A percentile compares a stretch with the other conserved stretches of the same genome.
Evolutionary conservation across 1,284 basidiomycete genomes (phyloP).

Genomic region (Volvariella volvacea): DNA sequence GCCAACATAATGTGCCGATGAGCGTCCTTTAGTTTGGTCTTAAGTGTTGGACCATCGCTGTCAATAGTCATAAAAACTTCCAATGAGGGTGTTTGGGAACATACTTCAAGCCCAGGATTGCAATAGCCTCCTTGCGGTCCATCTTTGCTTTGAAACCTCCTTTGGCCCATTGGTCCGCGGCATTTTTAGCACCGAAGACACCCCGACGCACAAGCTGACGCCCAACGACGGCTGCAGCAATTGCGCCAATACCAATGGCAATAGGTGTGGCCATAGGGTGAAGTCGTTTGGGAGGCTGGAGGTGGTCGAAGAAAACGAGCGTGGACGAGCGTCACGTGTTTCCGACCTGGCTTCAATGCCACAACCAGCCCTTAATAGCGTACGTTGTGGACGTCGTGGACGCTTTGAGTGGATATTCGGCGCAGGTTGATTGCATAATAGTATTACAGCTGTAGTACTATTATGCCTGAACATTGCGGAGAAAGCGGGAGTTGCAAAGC

Average conservation of each 20-base stretch:
- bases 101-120: conserved; percentile 88
- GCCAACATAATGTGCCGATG: conserved; percentile 91
- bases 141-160: conserved; percentile 96
- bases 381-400: too few relatives aligned
- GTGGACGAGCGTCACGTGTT: too few relatives aligned
- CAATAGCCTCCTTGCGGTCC: conserved; percentile 91
- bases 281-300: background rate
- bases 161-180: conserved; percentile 82
- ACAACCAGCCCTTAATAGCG: too few relatives aligned
- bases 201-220: conserved; percentile 60
- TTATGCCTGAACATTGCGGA: too few relatives aligned
- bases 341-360: too few relatives aligned
- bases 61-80: conserved; percentile 7
- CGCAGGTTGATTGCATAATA: too few relatives aligned
- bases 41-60: conserved; percentile 72
- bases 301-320: background rate
- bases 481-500: too few relatives aligned
- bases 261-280: conserved; percentile 64
- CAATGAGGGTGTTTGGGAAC: conserved; percentile 25
- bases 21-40: conserved; percentile 79
- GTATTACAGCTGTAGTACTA: too few relatives aligned
- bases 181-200: conserved; percentile 48
- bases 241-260: conserved; percentile 71
- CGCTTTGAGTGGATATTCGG: too few relatives aligned
- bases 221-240: conserved; percentile 76